A percentile compares a stretch with the other conserved stretches of the same genome.
Evolutionary conservation across 345 rosid species (phyloP).

Genomic region (Eucalyptus sp.): DNA sequence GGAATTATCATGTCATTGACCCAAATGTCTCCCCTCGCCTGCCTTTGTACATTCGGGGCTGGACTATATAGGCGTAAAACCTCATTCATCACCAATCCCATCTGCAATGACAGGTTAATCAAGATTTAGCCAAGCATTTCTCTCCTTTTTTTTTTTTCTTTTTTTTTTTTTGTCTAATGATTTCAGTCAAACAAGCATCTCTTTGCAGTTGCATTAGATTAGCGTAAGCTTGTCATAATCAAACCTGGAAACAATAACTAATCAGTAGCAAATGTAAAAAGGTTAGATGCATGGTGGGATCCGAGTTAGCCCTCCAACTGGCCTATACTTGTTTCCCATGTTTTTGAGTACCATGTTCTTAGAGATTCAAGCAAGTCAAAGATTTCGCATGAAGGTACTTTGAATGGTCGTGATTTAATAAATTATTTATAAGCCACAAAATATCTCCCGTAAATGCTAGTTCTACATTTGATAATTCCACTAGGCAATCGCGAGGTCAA

Average conservation of each 20-base stretch:
- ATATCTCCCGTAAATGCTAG: background rate
- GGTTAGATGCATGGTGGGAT: background rate
- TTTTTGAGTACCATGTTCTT: background rate
- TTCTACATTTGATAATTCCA: background rate
- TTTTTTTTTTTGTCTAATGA: background rate
- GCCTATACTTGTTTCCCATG: background rate
- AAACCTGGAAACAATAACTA: background rate
- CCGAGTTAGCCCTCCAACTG: background rate
- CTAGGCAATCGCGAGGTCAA: background rate
- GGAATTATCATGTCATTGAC: slow-evolving; percentile 43
- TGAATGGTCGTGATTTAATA: background rate
- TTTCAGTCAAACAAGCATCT: background rate
- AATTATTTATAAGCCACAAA: background rate
- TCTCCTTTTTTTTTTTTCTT: background rate
- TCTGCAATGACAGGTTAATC: slow-evolving; percentile 26
- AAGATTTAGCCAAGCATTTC: background rate
- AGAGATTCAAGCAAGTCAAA: background rate
- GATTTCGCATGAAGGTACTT: background rate
- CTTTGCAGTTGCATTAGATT: background rate
- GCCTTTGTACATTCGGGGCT: slow-evolving; percentile 80
- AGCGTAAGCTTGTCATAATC: background rate
- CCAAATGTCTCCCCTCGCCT: slow-evolving; percentile 47
- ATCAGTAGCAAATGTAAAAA: background rate
- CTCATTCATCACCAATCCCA: slow-evolving; percentile 89
- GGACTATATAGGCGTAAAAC: slow-evolving; percentile 67